A percentile compares a stretch with the other conserved stretches of the same genome.
Evolutionary conservation across 1,139 yeast species (phyloP).

Genomic region (Williopsis jadinii): DNA sequence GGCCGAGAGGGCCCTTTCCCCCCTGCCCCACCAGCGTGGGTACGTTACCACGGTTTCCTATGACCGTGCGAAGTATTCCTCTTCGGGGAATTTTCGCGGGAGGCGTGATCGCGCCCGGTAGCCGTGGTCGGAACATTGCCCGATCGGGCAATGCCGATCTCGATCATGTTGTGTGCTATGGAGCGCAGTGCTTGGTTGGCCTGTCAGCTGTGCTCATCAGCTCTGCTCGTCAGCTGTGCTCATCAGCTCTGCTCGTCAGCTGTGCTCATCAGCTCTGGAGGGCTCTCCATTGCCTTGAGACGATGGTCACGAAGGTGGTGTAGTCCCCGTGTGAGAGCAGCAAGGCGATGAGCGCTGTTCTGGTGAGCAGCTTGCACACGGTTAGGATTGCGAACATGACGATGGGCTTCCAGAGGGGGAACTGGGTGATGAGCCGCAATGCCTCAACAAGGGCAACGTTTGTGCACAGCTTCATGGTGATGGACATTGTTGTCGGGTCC

Average conservation of each 20-base stretch:
- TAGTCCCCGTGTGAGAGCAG: constrained; percentile 17
- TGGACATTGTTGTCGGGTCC: no score
- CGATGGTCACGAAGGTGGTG: neutral
- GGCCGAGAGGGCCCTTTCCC: neutral
- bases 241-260: no score
- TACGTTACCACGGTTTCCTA: neutral
- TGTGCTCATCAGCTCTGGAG: no score
- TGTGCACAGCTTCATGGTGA: constrained; percentile 26
- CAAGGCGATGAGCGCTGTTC: constrained; percentile 17
- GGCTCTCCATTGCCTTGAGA: neutral
- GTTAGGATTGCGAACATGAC: constrained; percentile 22
- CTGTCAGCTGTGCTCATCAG: no score
- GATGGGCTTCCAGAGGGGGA: constrained; percentile 33
- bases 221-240: no score
- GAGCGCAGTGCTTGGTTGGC: no score
- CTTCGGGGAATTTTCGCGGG: constrained; percentile 1
- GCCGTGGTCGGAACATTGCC: neutral
- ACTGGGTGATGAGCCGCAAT: constrained; percentile 44
- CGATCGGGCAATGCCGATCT: neutral
- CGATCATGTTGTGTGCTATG: no score
- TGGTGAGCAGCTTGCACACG: constrained; percentile 21
- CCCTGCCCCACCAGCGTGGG: neutral
- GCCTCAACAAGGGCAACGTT: constrained; percentile 63
- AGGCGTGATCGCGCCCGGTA: neutral
- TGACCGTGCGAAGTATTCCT: neutral